A percentile compares a stretch with the other conserved stretches of the same genome.
Evolutionary conservation across 176 grass and related monocot species (phyloP).

Genomic region (Secale cereale): DNA sequence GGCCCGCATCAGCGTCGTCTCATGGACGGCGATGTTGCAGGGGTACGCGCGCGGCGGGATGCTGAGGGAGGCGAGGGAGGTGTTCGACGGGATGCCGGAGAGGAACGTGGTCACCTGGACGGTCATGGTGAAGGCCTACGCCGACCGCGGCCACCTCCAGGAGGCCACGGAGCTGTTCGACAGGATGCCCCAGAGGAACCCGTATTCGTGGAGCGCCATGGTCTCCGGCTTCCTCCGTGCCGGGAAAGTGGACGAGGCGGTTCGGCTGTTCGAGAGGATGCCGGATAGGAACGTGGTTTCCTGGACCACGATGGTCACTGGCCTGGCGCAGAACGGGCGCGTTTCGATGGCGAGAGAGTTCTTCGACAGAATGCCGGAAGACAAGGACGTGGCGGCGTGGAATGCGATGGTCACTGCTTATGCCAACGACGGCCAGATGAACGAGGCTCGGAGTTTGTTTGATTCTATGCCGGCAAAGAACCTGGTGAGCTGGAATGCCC

Average conservation of each 20-base stretch:
- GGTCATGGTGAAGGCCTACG: slow-evolving; percentile 37
- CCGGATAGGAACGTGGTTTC: slow-evolving; percentile 36
- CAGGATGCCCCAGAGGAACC: slow-evolving; percentile 35
- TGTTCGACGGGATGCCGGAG: slow-evolving; percentile 60
- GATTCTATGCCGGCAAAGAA: slow-evolving; percentile 54
- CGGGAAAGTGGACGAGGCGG: not conserved
- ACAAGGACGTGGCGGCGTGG: slow-evolving; percentile 27
- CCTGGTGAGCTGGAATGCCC: slow-evolving; percentile 51
- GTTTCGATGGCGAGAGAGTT: slow-evolving; percentile 34
- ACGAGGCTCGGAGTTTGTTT: slow-evolving; percentile 43
- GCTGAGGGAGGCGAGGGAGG: slow-evolving; percentile 32
- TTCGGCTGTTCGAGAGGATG: not conserved
- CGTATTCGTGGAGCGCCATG: slow-evolving; percentile 37
- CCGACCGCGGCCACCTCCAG: not conserved
- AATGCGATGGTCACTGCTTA: slow-evolving; percentile 52
- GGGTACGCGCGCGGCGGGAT: slow-evolving; percentile 26
- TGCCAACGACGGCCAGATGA: slow-evolving; percentile 36
- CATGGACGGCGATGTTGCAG: slow-evolving; percentile 64
- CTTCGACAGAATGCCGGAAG: slow-evolving; percentile 45
- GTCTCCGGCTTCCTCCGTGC: slow-evolving; percentile 25
- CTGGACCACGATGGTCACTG: slow-evolving; percentile 68
- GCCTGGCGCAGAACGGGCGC: slow-evolving; percentile 52
- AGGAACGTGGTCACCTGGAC: slow-evolving; percentile 52
- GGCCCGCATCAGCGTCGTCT: not conserved
- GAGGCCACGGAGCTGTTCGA: slow-evolving; percentile 33